A percentile compares a stretch with the other conserved stretches of the same genome.
These are phyloP conservation scores for Magnolia kwangsiensis DNA, from an alignment of 164 flowering plant genomes.

Conservation along the genomic window DNA sequence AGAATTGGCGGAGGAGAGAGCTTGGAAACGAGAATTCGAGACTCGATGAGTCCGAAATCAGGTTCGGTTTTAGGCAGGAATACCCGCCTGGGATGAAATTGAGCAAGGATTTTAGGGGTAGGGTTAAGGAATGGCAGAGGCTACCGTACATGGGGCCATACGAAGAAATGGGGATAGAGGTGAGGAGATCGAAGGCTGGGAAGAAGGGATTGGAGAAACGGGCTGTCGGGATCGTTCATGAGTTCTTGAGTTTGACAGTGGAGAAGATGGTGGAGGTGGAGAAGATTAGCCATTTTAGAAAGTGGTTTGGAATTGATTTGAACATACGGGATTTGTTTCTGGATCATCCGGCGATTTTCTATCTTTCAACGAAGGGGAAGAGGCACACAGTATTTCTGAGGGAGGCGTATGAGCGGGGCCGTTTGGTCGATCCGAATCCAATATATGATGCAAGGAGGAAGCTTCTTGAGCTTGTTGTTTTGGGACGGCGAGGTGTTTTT, in stretches of 20 bases:
- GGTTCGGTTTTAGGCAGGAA: conserved; percentile 56
- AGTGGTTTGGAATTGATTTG: conserved; percentile 78
- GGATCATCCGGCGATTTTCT: conserved; percentile 91
- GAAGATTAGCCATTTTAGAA: conserved; percentile 91
- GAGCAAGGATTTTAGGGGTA: conserved; percentile 62
- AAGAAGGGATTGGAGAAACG: conserved; percentile 61
- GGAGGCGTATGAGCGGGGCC: conserved; percentile 78
- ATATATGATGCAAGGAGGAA: conserved; percentile 74
- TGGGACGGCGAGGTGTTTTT: conserved; percentile 56
- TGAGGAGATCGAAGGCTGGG: conserved; percentile 39
- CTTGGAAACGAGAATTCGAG: conserved; percentile 38
- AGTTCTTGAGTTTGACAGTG: conserved; percentile 81
- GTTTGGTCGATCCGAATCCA: conserved; percentile 66
- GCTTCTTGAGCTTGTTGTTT: conserved; percentile 72
- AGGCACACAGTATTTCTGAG: conserved; percentile 74
- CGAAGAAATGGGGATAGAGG: conserved; percentile 37
- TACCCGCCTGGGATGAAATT: conserved; percentile 89
- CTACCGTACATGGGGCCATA: conserved; percentile 77
- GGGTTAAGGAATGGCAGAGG: conserved; percentile 79
- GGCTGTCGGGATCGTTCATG: conserved; percentile 81
- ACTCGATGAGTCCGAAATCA: conserved; percentile 41
- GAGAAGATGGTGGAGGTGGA: conserved; percentile 86
- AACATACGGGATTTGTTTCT: conserved; percentile 83
- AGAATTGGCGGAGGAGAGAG: conserved; percentile 67
- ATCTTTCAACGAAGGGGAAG: conserved; percentile 77